Evolutionary conservation across 805 yeast genomes (phyloP), one percentile per base, ranked within the genome.

Genomic region (Kazachstania africana): DNA sequence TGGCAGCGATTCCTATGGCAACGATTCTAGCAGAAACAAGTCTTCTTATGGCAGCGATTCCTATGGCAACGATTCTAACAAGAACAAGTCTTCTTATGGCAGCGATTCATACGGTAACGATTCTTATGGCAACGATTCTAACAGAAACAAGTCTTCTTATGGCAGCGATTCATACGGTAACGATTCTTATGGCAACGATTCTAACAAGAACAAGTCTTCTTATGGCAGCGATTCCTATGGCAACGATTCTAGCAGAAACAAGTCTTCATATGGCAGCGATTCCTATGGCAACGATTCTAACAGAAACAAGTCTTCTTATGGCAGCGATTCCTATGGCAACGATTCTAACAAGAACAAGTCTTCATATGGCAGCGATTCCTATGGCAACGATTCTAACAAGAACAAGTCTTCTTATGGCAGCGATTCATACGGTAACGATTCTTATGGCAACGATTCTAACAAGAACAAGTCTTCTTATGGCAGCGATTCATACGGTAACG

Each of bases 101-200:
- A 28, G 32, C 27, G 32, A 36, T 29, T 26, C 28, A 22, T 31
- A 36, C 24, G 41, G 44, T 8, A 39, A 37, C 31, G 43, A 48
- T 14, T 39, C 44, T 24, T 9, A 23, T 10, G 6, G 6, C 6
- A 23, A 23, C 13, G 8, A 10, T 23, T 40, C 43, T 15, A 33
- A 37, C 24, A 45, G 53, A 13, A 16, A 28, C 16, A 28, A 33
- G 26, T 48, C 54, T 20, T 47, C 47, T 26, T 29, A 30, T 14
- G 36, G 31, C 22, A 43, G 43, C 32, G 34, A 36, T 29, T 37
- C 42, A 37, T 34, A 44, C 38, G 38, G 47, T 35, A 35, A 47
- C 39, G 39, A 38, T 31, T 46, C 47, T 4, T 42, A 39, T n/a
- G 13, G n/a, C 36, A 33, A 36, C 37, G 46, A 53, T 40, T 52